Evolutionary conservation across 345 rosid species (phyloP).

Genomic region (Carallia brachiata): DNA sequence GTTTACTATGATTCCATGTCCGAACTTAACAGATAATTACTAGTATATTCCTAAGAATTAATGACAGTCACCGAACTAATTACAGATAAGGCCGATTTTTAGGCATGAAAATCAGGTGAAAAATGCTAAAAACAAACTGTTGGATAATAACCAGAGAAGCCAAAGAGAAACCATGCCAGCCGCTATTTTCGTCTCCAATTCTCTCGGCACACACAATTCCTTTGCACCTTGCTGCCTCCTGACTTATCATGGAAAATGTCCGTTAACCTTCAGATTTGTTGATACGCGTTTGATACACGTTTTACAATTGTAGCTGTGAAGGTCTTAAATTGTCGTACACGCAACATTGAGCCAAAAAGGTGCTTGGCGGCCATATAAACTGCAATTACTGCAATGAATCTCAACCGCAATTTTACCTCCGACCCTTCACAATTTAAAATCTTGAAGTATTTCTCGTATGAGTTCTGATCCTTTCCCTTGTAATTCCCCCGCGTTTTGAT

Average conservation of each 20-base stretch:
- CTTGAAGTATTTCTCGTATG: too few relatives aligned
- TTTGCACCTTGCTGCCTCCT: not conserved
- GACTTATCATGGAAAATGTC: conserved; percentile 18
- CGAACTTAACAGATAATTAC: not conserved
- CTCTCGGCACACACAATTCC: not conserved
- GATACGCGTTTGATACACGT: too few relatives aligned
- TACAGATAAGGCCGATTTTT: conserved; percentile 20
- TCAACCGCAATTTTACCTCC: too few relatives aligned
- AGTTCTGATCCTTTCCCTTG: too few relatives aligned
- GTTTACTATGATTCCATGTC: too few relatives aligned
- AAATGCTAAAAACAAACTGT: not conserved
- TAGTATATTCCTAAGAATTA: not conserved
- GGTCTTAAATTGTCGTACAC: too few relatives aligned
- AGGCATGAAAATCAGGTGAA: conserved; percentile 20
- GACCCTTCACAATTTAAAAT: too few relatives aligned
- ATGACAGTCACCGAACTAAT: not conserved
- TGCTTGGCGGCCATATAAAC: too few relatives aligned
- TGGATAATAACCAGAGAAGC: not conserved
- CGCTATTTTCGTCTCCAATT: conserved; percentile 17
- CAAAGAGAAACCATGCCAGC: conserved; percentile 24
- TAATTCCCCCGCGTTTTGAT: too few relatives aligned
- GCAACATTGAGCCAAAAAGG: too few relatives aligned
- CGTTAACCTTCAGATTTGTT: conserved; percentile 6
- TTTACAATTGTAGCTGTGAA: too few relatives aligned
- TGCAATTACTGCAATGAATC: too few relatives aligned